Base-by-base conservation (phyloP, 176 grass and related monocot genomes). In the Bolboschoenus planiculmis region DNA sequence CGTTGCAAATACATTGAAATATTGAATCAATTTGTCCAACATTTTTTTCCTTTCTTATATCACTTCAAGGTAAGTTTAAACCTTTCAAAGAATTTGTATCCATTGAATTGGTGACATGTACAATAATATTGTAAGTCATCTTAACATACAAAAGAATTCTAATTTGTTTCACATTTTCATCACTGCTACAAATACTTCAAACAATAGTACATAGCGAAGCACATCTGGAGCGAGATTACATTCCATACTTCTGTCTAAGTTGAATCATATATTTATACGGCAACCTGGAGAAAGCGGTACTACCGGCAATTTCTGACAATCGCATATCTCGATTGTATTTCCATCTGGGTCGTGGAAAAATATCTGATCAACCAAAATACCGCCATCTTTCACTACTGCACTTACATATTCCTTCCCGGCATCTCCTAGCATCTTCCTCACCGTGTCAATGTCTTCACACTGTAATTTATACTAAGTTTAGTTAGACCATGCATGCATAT, bases 341-440 rank as follows among this genome's bases (percentile, higher is more conserved):
- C 84, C 68, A 48, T 98, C 92, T 0, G 95, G 95, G 24, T 95
- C 90, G 29, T 95, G 95, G 71, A 98, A 91, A 76, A 94, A 98
- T 82, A 97, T 87, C 53, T 94, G 92, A 63, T 91, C 87, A 74
- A 93, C 90, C 34, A 80, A 72, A 7, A 93, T 80, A 1, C 63
- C 83, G 8, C 88, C 87, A 54, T 97, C 92, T 57, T 50, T 51
- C 0, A 94, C 85, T 36, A 26, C 54, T 27, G 54, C 33, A n/a
- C 44, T 83, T 35, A 95, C 90, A 35, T 88, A 87, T 16, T 88
- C 31, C 24, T 89, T 70, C 54, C 39, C 51, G 70, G 89, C 83
- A 0, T 70, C 87, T 5, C 36, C 27, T 3, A 97, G 84, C 81
- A 70, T 92, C 46, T 64, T 55, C 78, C 81, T 90, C 64, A 87